A percentile compares a stretch with the other conserved stretches of the same genome.
Evolutionary conservation across 192 early-diverging fungal species (phyloP).

Genomic region (Coemansia sp.): DNA sequence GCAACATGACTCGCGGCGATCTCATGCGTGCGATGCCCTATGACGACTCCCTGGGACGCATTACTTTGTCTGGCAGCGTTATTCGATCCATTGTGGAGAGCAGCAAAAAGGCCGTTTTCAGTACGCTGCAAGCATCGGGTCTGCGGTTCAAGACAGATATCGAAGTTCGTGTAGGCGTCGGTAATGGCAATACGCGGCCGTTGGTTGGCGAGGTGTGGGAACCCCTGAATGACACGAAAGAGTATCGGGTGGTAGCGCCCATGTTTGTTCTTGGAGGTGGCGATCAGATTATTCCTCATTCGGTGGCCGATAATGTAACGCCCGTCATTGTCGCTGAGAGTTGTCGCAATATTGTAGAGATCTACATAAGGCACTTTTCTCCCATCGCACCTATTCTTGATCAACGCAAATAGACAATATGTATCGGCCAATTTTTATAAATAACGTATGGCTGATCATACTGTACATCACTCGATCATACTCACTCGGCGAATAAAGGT

Average conservation of each 20-base stretch:
- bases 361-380: slow-evolving; percentile 35
- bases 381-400: slow-evolving; percentile 34
- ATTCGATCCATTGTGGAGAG: slow-evolving; percentile 56
- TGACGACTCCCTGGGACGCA: slow-evolving; percentile 57
- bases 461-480: background rate
- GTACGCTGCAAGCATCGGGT: slow-evolving; percentile 63
- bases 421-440: background rate
- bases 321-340: background rate
- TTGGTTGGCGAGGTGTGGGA: slow-evolving; percentile 28
- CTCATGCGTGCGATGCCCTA: slow-evolving; percentile 65
- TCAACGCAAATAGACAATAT: slow-evolving; percentile 14
- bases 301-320: background rate
- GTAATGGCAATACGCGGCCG: slow-evolving; percentile 11
- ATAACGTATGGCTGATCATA: background rate
- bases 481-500: background rate
- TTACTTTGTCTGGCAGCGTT: slow-evolving; percentile 54
- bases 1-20: slow-evolving; percentile 59
- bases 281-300: slow-evolving; percentile 54
- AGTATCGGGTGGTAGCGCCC: slow-evolving; percentile 56
- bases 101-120: slow-evolving; percentile 41
- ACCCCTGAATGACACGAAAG: slow-evolving; percentile 36
- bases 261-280: slow-evolving; percentile 67
- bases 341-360: slow-evolving; percentile 22
- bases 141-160: slow-evolving; percentile 31
- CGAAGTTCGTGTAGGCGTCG: slow-evolving; percentile 8